Conservation (phyloP, 257 asterid species). For the Plantago ovata region DNA sequence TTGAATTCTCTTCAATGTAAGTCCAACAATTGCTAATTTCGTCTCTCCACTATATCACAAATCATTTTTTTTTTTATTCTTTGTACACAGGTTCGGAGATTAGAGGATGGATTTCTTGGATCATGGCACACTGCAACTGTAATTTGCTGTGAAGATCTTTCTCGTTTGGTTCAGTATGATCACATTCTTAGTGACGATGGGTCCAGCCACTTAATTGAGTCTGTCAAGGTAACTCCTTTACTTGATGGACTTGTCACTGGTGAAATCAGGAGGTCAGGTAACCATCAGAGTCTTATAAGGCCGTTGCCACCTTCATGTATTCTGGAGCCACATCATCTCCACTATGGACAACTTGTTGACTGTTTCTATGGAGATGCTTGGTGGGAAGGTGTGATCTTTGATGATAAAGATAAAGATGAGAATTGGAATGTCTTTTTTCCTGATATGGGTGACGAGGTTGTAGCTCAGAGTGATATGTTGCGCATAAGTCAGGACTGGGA, state of each 20-base stretch:
- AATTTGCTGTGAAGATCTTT: slow-evolving; percentile 13
- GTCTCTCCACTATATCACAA: too few relatives aligned
- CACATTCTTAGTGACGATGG: slow-evolving; percentile 31
- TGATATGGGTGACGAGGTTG: slow-evolving; percentile 81
- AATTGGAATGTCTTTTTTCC: slow-evolving; percentile 72
- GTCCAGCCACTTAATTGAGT: slow-evolving; percentile 24
- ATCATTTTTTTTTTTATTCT: not conserved
- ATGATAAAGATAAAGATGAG: slow-evolving; percentile 46
- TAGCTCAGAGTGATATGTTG: slow-evolving; percentile 29
- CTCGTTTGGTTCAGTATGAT: slow-evolving; percentile 33
- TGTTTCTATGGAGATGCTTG: slow-evolving; percentile 52
- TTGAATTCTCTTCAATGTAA: too few relatives aligned
- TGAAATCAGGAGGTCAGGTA: slow-evolving; percentile 10
- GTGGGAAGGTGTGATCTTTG: slow-evolving; percentile 98
- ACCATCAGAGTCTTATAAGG: slow-evolving; percentile 57
- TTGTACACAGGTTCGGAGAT: slow-evolving; percentile 32
- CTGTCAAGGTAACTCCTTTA: slow-evolving; percentile 26
- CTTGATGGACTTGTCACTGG: slow-evolving; percentile 28
- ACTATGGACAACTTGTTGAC: slow-evolving; percentile 79
- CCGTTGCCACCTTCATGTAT: slow-evolving; percentile 47
- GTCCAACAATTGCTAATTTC: too few relatives aligned
- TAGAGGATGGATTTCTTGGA: slow-evolving; percentile 33
- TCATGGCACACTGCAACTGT: slow-evolving; percentile 38
- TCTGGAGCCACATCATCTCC: slow-evolving; percentile 17
- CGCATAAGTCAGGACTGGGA: slow-evolving; percentile 74